phyloP scores from a whole-genome alignment of 2,329 filamentous ascomycete species.

The Xylariaceae sp. region DNA sequence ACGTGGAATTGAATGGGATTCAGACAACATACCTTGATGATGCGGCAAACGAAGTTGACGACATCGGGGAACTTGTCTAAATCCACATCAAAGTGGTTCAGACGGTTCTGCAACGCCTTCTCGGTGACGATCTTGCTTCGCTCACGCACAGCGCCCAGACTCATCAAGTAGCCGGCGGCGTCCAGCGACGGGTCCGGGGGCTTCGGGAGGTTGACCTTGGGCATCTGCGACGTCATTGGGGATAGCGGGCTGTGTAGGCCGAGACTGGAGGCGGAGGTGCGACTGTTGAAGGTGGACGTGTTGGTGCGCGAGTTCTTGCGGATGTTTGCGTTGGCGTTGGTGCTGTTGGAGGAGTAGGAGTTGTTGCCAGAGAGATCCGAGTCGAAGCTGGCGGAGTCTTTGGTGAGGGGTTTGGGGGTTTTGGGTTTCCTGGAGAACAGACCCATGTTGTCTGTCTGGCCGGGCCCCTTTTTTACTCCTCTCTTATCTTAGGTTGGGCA shows the following conservation, averaged over 20 bases:
- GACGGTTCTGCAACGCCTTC: conserved; percentile 69
- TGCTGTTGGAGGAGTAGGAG: conserved; percentile 7
- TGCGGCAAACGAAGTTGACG: conserved; percentile 80
- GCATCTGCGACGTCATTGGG: conserved; percentile 51
- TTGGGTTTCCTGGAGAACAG: conserved; percentile 53
- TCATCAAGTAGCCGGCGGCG: conserved; percentile 84
- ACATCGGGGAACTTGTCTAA: conserved; percentile 78
- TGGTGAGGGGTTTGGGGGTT: conserved; percentile 42
- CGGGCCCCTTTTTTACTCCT: background rate
- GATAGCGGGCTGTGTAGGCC: conserved; percentile 44
- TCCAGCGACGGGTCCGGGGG: conserved; percentile 84
- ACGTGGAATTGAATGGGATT: background rate
- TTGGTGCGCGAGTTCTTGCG: conserved; percentile 36
- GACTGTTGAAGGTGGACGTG: conserved; percentile 41
- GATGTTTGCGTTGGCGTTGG: conserved; percentile 40
- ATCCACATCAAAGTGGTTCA: conserved; percentile 86
- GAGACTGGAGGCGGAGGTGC: conserved; percentile 45
- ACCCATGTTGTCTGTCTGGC: conserved; percentile 39
- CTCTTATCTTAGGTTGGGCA: background rate
- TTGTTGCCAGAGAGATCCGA: conserved; percentile 40
- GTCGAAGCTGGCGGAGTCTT: conserved; percentile 46
- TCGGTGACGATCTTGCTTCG: conserved; percentile 67
- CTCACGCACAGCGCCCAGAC: conserved; percentile 82
- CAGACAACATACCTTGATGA: conserved; percentile 71
- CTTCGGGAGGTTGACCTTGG: conserved; percentile 74